Conservation (phyloP, 495 filamentous ascomycete species). For the Penicillium verhagenii region DNA sequence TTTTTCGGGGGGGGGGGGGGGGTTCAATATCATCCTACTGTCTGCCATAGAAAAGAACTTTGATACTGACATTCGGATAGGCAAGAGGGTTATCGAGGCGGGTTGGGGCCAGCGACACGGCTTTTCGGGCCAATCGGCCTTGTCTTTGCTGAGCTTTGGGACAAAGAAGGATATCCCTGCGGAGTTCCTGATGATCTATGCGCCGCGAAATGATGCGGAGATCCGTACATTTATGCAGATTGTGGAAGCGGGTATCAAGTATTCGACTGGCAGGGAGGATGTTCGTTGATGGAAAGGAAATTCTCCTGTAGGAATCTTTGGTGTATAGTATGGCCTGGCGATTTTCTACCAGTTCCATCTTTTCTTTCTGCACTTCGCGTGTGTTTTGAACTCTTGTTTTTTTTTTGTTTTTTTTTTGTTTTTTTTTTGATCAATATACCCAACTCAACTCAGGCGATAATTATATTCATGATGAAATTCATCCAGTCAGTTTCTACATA, state of each 20-base stretch:
- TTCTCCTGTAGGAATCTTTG: too few species aligned
- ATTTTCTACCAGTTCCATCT: too few species aligned
- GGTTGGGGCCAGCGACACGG: conserved; percentile 93
- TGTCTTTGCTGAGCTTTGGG: conserved; percentile 47
- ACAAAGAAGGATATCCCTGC: conserved; percentile 38
- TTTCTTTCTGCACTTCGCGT: too few species aligned
- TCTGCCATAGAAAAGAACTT: too few species aligned
- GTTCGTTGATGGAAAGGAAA: too few species aligned
- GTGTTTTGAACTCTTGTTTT: too few species aligned
- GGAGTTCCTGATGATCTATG: conserved; percentile 82
- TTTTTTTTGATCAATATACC: neutral
- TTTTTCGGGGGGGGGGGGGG: too few species aligned
- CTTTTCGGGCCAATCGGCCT: conserved; percentile 55
- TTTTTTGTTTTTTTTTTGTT: neutral
- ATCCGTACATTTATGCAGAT: conserved; percentile 67
- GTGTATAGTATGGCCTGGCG: too few species aligned
- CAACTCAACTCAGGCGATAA: neutral
- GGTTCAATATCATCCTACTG: too few species aligned
- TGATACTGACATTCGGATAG: conserved; percentile 26
- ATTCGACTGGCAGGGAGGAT: conserved; percentile 34
- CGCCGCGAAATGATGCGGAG: conserved; percentile 68
- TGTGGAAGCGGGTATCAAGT: conserved; percentile 58
- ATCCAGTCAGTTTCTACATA: too few species aligned
- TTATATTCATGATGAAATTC: neutral
- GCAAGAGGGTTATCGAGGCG: conserved; percentile 68